phyloP scores from a whole-genome alignment of 352 stramenopile genomes.

The Globisporangium okanoganense region DNA sequence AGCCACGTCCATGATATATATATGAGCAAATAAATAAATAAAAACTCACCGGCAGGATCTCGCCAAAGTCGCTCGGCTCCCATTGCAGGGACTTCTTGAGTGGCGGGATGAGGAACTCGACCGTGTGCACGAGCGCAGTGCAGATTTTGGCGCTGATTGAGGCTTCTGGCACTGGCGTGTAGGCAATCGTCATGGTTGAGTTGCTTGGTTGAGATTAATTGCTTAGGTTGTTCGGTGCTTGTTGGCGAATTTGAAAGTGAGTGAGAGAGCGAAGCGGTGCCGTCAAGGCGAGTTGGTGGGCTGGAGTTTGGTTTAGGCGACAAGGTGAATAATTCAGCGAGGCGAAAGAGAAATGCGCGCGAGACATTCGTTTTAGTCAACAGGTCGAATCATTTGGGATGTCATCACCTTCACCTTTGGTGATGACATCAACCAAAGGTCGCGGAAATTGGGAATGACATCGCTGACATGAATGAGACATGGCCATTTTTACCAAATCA shows the following conservation, averaged over 20 bases:
- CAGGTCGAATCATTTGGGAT: not conserved
- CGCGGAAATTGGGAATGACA: too few species aligned
- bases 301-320: not conserved
- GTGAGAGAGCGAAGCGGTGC: not conserved
- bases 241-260: not conserved
- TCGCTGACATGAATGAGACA: too few species aligned
- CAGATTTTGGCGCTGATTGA: not conserved
- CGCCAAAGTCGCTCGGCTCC: slow-evolving; percentile 6
- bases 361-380: not conserved
- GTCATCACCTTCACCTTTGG: too few species aligned
- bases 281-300: too few species aligned
- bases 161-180: not conserved
- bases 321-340: not conserved
- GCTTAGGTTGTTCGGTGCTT: not conserved
- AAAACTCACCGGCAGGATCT: slow-evolving; percentile 2
- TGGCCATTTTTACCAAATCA: too few species aligned
- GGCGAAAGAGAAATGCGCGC: not conserved
- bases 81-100: not conserved
- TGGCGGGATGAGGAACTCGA: not conserved
- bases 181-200: not conserved
- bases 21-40: not conserved
- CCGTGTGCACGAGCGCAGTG: not conserved
- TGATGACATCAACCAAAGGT: too few species aligned
- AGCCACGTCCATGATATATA: too few species aligned
- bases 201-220: not conserved